phyloP scores from a whole-genome alignment of 2,329 filamentous ascomycete genomes.

The Penicillium sp. region DNA sequence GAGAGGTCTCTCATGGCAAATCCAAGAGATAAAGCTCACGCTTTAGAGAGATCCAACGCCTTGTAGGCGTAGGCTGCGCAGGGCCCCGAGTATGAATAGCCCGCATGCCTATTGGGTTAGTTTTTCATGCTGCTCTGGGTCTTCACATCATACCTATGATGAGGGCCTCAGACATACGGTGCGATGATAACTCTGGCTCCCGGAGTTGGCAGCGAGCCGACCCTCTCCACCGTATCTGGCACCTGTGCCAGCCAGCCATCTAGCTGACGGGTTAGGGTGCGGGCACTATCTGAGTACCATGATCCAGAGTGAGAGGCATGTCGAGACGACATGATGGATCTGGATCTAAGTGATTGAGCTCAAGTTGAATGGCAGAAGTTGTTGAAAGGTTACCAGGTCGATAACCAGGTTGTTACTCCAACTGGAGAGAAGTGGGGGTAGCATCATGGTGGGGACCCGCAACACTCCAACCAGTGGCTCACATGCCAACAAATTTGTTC shows the following conservation, averaged over 20 bases:
- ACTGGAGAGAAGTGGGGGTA: conserved; percentile 30
- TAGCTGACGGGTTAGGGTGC: conserved; percentile 66
- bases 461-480: neutral
- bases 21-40: conserved; percentile 47
- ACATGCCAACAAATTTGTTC: neutral
- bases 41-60: conserved; percentile 74
- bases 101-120: conserved; percentile 69
- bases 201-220: conserved; percentile 65
- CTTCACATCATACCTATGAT: neutral
- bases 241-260: conserved; percentile 73
- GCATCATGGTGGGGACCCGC: conserved; percentile 28
- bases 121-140: neutral
- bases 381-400: neutral
- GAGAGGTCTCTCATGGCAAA: neutral
- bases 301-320: conserved; percentile 75
- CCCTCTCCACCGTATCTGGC: conserved; percentile 62
- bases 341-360: neutral
- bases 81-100: conserved; percentile 86
- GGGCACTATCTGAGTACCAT: conserved; percentile 73
- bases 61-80: conserved; percentile 96
- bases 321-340: conserved; percentile 42
- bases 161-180: conserved; percentile 63
- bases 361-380: neutral
- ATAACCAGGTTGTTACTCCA: conserved; percentile 5
- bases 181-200: conserved; percentile 85